phyloP scores from a whole-genome alignment of 768 basidiomycete species.

The Amanita exitialis region DNA sequence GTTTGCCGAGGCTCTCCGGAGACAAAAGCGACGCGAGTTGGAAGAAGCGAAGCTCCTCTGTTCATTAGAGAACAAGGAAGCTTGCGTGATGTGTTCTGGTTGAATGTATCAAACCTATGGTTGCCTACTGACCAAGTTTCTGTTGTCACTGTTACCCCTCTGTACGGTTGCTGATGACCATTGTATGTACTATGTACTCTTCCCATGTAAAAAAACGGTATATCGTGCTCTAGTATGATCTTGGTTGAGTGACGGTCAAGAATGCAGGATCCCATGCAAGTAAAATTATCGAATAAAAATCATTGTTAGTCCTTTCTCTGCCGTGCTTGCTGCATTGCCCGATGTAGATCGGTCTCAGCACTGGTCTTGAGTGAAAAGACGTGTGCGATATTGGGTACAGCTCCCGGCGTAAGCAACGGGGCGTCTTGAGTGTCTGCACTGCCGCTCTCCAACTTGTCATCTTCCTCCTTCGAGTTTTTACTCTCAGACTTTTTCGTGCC shows the following conservation, averaged over 20 bases:
- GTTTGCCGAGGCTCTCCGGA: constrained; percentile 67
- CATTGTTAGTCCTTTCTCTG: constrained; percentile 9
- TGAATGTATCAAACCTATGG: constrained; percentile 20
- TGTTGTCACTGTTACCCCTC: background rate
- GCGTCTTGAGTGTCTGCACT: constrained; percentile 13
- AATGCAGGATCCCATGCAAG: too few species aligned
- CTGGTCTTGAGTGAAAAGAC: constrained; percentile 34
- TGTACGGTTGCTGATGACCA: constrained; percentile 2
- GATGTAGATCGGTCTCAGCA: constrained; percentile 41
- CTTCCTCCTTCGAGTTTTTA: constrained; percentile 2
- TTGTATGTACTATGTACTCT: background rate
- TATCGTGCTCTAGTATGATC: too few species aligned
- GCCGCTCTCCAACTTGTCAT: background rate
- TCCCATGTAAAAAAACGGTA: too few species aligned
- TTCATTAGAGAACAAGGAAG: constrained; percentile 90
- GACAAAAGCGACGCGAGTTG: constrained; percentile 61
- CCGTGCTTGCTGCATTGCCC: constrained; percentile 55
- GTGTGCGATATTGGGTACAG: constrained; percentile 39
- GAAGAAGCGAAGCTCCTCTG: constrained; percentile 79
- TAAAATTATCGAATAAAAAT: background rate
- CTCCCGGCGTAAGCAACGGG: constrained; percentile 41
- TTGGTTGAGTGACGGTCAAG: too few species aligned
- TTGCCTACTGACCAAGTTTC: background rate
- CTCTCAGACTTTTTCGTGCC: background rate
- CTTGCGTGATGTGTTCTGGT: constrained; percentile 87